A percentile compares a stretch with the other conserved stretches of the same genome.
These are phyloP conservation scores for Miscanthus lutarioriparius DNA, from an alignment of 176 grass and related monocot genomes.

Conservation along the genomic window DNA sequence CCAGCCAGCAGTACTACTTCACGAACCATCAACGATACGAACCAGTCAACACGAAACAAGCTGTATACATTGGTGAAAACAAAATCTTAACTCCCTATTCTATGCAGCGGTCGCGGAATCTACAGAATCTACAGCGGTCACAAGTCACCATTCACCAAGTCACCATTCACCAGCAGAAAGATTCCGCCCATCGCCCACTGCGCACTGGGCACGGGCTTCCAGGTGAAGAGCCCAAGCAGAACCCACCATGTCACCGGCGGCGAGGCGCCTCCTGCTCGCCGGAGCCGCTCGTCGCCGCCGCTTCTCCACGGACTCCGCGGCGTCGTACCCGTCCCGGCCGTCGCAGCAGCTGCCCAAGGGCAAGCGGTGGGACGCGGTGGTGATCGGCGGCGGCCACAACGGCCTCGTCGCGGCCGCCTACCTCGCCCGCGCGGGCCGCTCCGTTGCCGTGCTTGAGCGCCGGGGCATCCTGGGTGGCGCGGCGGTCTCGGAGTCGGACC, in stretches of 20 bases:
- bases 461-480: constrained; percentile 76
- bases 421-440: constrained; percentile 78
- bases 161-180: not conserved
- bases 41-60: no score
- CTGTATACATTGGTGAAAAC: no score
- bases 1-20: no score
- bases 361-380: constrained; percentile 77
- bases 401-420: constrained; percentile 92
- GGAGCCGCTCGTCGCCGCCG: not conserved
- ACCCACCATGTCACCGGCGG: constrained; percentile 47
- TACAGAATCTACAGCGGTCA: no score
- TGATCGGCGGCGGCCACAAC: constrained; percentile 94
- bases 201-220: not conserved
- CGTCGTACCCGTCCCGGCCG: not conserved
- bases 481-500: constrained; percentile 72
- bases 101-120: not conserved
- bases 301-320: constrained; percentile 12
- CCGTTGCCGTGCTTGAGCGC: constrained; percentile 72
- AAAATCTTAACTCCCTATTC: not conserved
- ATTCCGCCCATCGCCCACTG: not conserved
- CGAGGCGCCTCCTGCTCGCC: constrained; percentile 32
- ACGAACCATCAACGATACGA: no score
- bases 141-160: not conserved
- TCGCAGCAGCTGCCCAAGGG: constrained; percentile 32
- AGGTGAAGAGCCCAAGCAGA: constrained; percentile 31